Base-by-base conservation (phyloP, 2,329 filamentous ascomycete species). In the Nemania sp. region DNA sequence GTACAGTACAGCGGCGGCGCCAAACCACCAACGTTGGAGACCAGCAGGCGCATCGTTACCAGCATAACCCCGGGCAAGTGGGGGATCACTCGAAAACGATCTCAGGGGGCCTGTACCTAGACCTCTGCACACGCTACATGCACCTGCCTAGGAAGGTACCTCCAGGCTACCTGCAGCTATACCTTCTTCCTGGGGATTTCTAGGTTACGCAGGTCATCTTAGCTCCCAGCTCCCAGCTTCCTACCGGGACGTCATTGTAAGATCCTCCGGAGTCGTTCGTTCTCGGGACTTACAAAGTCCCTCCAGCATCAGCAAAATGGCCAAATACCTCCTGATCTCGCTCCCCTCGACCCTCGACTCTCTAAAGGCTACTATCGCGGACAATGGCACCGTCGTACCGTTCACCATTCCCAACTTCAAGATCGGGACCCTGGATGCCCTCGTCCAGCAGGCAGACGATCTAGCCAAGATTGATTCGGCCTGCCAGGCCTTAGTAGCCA, bases 381-480 rank as follows among this genome's bases (percentile, higher is more conserved):
- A 96, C 65, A 86, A 89, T 72, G 91, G 89, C 69, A 84, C 82
- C 47, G 87, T 91, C 40, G 77, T 85, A 46, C 85, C 86, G 2
- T 97, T 97, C 70, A 77, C 83, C 52, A 88, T 97, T 60, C 94
- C 94, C 17, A 88, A 91, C 61, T 97, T 99, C 82, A 99, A 97
- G 79, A 96, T 99, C 71, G 94, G 94, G 54, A 97, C 94, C 0
- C 81, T 99, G 31, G 94, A 99, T 75, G 91, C 89, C 33, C 80
- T 99, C 53, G 91, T 99, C 39, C 90, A 96, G 75, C 93, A 99
- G 74, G 94, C 94, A 52, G 94, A 99, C 69, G 94, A 97, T 68
- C 79, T 99, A 49, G 82, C 86, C 54, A 97, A 97, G 83, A 85
- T 97, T 46, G 90, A 95, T 63, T 73, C 80, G 30, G 81, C 83